Percentiles rank a stretch among this genome's conserved stretches.
Conservation (phyloP, 768 basidiomycete species). For the Pleurotus pulmonarius region DNA sequence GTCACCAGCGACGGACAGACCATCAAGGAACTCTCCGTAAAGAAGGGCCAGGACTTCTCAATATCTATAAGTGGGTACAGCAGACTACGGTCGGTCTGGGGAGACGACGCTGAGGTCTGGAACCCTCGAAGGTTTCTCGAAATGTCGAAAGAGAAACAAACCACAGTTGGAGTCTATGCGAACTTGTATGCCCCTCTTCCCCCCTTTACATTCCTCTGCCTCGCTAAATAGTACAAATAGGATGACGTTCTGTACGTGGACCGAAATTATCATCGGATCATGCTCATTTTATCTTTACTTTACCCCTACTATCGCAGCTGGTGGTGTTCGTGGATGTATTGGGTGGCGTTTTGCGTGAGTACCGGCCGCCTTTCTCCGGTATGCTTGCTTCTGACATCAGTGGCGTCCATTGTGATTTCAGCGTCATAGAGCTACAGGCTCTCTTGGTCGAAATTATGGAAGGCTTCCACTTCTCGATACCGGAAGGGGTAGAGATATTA, state of each 20-base stretch:
- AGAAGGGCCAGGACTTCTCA: constrained; percentile 29
- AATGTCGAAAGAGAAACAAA: constrained; percentile 7
- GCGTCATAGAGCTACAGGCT: neutral
- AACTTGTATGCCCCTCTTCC: constrained; percentile 20
- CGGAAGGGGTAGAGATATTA: neutral
- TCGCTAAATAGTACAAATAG: neutral
- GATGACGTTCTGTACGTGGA: neutral
- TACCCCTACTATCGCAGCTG: neutral
- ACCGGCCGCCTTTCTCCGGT: neutral
- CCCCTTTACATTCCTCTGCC: neutral
- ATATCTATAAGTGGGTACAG: constrained; percentile 33
- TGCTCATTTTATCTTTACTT: neutral
- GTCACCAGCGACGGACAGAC: constrained; percentile 26
- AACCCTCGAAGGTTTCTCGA: constrained; percentile 17
- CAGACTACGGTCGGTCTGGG: constrained; percentile 19
- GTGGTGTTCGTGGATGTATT: constrained; percentile 10
- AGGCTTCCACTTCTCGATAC: neutral
- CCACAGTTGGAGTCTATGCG: constrained; percentile 17
- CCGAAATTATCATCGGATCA: neutral
- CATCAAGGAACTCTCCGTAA: constrained; percentile 27
- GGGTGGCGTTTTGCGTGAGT: constrained; percentile 13
- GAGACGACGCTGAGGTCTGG: constrained; percentile 18
- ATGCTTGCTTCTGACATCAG: neutral
- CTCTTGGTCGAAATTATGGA: neutral
- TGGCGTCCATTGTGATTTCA: too few relatives aligned